Evolutionary conservation across 139 green algal genomes (phyloP).

Genomic region (Zygnema cylindricum): DNA sequence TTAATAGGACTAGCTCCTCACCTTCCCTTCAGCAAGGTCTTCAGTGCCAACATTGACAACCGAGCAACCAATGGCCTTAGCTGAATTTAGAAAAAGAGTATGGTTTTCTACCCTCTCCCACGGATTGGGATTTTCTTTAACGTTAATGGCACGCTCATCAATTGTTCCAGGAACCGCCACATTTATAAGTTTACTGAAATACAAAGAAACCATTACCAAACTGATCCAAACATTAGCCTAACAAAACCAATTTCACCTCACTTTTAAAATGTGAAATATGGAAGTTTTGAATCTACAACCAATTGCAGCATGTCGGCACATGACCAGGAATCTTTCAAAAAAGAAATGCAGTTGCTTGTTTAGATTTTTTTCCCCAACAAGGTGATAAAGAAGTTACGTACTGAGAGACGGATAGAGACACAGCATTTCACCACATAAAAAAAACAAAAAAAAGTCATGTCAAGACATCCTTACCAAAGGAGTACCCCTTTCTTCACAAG

Average conservation of each 20-base stretch:
- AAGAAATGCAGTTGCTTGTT: conserved; percentile 14
- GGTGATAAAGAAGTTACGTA: conserved; percentile 19
- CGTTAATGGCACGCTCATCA: conserved; percentile 56
- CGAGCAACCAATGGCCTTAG: conserved; percentile 46
- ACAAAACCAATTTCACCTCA: background rate
- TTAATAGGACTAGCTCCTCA: conserved; percentile 21
- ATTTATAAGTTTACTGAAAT: conserved; percentile 62
- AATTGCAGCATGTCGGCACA: conserved; percentile 3
- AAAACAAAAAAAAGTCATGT: conserved; percentile 10
- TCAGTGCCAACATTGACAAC: conserved; percentile 57
- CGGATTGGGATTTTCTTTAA: conserved; percentile 47
- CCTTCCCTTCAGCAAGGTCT: conserved; percentile 50
- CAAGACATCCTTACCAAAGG: conserved; percentile 38
- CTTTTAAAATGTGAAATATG: background rate
- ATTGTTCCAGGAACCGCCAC: conserved; percentile 50
- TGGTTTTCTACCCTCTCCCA: conserved; percentile 57
- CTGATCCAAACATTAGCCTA: background rate
- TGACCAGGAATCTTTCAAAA: background rate
- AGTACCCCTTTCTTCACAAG: conserved; percentile 47
- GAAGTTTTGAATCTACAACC: background rate
- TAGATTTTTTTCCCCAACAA: conserved; percentile 29
- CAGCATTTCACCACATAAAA: conserved; percentile 28
- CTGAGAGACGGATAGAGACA: background rate
- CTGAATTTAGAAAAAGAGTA: conserved; percentile 60
- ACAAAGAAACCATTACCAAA: conserved; percentile 5